phyloP scores from a whole-genome alignment of 106 monocot species.

The Dioscorea zingiberensis region DNA sequence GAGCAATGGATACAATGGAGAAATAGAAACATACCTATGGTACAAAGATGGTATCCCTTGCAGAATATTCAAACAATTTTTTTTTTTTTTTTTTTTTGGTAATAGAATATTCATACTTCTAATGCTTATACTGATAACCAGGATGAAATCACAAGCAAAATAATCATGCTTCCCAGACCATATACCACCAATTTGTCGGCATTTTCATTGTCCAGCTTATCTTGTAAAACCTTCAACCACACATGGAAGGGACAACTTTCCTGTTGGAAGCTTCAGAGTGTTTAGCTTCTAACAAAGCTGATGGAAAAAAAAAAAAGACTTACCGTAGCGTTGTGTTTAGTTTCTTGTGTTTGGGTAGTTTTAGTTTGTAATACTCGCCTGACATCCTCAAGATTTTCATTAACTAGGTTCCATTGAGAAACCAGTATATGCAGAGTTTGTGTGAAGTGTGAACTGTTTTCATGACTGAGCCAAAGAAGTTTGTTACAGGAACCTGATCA shows the following conservation, averaged over 20 bases:
- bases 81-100: too few species aligned
- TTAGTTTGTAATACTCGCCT: slow-evolving; percentile 18
- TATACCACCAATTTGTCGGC: slow-evolving; percentile 43
- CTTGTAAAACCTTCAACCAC: slow-evolving; percentile 44
- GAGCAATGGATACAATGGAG: too few species aligned
- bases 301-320: not conserved
- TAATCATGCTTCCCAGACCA: slow-evolving; percentile 66
- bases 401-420: slow-evolving; percentile 8
- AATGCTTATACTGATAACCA: slow-evolving; percentile 44
- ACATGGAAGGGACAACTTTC: slow-evolving; percentile 23
- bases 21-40: too few species aligned
- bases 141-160: slow-evolving; percentile 48
- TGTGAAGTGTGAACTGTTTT: slow-evolving; percentile 86
- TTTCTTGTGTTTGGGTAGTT: slow-evolving; percentile 4
- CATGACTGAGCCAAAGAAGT: slow-evolving; percentile 98
- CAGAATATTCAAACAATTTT: too few species aligned
- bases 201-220: slow-evolving; percentile 32
- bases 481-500: slow-evolving; percentile 79
- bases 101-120: too few species aligned
- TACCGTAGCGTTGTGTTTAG: slow-evolving; percentile 24
- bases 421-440: slow-evolving; percentile 49
- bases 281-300: slow-evolving; percentile 9
- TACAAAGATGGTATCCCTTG: too few species aligned
- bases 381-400: slow-evolving; percentile 3
- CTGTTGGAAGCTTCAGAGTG: slow-evolving; percentile 20